These are phyloP conservation scores for Trametes maxima DNA, from an alignment of 768 basidiomycete species.

Conservation along the genomic window DNA sequence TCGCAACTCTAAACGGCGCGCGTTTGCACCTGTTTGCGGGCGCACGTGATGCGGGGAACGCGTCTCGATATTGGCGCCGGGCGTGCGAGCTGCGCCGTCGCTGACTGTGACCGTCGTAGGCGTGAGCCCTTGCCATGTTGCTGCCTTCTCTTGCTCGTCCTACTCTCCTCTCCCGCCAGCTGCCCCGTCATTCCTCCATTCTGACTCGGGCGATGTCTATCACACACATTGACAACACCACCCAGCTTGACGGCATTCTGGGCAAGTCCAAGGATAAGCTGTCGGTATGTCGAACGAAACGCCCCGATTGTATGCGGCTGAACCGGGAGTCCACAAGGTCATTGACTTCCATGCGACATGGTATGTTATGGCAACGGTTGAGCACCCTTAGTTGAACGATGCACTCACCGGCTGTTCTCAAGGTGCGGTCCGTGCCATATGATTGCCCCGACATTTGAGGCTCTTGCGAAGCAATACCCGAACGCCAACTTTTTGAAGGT, in stretches of 20 bases:
- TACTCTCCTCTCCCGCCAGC: conserved; percentile 16
- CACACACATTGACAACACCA: conserved; percentile 61
- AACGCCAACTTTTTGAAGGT: conserved; percentile 84
- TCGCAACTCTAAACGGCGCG: conserved; percentile 15
- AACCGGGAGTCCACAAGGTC: conserved; percentile 49
- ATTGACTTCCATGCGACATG: conserved; percentile 89
- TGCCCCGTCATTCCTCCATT: conserved; percentile 8
- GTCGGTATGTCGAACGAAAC: conserved; percentile 47
- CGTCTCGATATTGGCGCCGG: conserved; percentile 10
- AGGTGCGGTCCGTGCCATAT: conserved; percentile 89
- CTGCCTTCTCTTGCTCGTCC: conserved; percentile 20
- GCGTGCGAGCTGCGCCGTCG: conserved; percentile 1
- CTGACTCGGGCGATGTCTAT: conserved; percentile 50
- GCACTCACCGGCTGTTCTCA: conserved; percentile 18
- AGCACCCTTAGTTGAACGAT: not conserved
- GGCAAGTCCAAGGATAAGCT: conserved; percentile 63
- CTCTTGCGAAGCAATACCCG: conserved; percentile 65
- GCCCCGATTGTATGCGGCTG: conserved; percentile 5
- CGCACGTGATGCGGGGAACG: conserved; percentile 21
- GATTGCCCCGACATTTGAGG: conserved; percentile 77
- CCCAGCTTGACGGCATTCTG: conserved; percentile 63
- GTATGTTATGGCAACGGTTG: conserved; percentile 39
- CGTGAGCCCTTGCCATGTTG: conserved; percentile 17
- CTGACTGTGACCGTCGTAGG: not conserved
- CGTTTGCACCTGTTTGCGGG: conserved; percentile 24